Conservation (phyloP, 257 asterid genomes). For the Catharanthus roseus region DNA sequence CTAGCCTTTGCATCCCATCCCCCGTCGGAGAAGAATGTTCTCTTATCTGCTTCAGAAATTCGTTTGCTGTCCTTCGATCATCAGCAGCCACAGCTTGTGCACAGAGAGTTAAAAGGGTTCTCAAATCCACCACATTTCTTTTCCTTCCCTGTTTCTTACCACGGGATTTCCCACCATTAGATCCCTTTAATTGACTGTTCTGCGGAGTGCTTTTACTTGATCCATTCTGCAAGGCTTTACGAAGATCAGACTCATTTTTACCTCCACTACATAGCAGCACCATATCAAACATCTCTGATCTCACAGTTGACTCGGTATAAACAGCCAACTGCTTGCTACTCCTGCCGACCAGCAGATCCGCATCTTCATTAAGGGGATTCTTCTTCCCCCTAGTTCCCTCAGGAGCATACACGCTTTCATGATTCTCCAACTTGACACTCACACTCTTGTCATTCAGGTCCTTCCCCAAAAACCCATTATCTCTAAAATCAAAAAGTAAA, state of each 20-base stretch:
- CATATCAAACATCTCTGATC: conserved; percentile 54
- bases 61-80: conserved; percentile 56
- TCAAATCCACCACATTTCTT: conserved; percentile 52
- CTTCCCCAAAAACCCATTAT: conserved; percentile 21
- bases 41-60: conserved; percentile 60
- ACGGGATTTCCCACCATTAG: conserved; percentile 42
- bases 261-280: conserved; percentile 73
- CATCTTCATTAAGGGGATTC: conserved; percentile 37
- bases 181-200: conserved; percentile 28
- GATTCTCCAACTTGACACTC: conserved; percentile 32
- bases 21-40: conserved; percentile 43
- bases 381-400: conserved; percentile 56
- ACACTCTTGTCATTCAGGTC: conserved; percentile 17
- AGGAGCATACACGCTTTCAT: conserved; percentile 15
- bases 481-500: conserved; percentile 22
- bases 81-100: conserved; percentile 82
- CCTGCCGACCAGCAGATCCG: conserved; percentile 38
- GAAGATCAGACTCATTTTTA: conserved; percentile 57
- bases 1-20: conserved; percentile 42
- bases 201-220: conserved; percentile 32
- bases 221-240: conserved; percentile 49
- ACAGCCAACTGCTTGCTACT: conserved; percentile 67
- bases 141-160: conserved; percentile 47
- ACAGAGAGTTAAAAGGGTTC: conserved; percentile 60
- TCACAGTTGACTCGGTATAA: conserved; percentile 47